These are phyloP conservation scores for Sanguinoderma infundibulare DNA, from an alignment of 1,284 basidiomycete genomes.

Conservation along the genomic window DNA sequence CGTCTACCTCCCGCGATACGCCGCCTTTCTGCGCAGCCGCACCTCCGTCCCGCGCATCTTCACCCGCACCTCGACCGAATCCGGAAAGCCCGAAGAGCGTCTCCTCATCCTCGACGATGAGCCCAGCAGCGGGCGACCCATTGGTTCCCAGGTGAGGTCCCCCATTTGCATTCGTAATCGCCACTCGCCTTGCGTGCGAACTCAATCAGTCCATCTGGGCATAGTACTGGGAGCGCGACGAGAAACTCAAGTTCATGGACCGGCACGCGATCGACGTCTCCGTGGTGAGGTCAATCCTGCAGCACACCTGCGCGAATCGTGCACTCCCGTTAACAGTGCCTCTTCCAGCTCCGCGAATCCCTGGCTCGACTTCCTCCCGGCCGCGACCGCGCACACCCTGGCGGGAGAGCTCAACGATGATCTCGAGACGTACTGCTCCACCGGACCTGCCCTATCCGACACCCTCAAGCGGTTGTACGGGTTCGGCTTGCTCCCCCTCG, in stretches of 20 bases:
- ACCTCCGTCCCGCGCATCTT: slow-evolving; percentile 70
- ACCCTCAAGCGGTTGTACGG: slow-evolving; percentile 72
- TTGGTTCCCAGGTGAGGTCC: slow-evolving; percentile 56
- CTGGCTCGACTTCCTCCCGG: slow-evolving; percentile 84
- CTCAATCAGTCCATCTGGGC: slow-evolving; percentile 8
- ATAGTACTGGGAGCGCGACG: slow-evolving; percentile 80
- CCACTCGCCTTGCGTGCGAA: slow-evolving; percentile 26
- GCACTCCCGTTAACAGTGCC: not conserved
- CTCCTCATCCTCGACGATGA: slow-evolving; percentile 79
- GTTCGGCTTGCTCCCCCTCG: slow-evolving; percentile 85
- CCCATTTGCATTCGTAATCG: slow-evolving; percentile 9
- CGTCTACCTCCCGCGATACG: slow-evolving; percentile 79
- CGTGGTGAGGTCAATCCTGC: slow-evolving; percentile 55
- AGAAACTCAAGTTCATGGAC: slow-evolving; percentile 82
- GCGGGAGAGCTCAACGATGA: slow-evolving; percentile 76
- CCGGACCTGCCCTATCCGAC: slow-evolving; percentile 49
- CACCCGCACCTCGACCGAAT: slow-evolving; percentile 43
- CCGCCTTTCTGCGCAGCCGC: slow-evolving; percentile 63
- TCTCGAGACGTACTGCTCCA: slow-evolving; percentile 78
- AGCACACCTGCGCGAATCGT: not conserved
- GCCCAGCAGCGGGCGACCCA: slow-evolving; percentile 72
- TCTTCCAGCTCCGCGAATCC: slow-evolving; percentile 75
- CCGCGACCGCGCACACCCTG: slow-evolving; percentile 66
- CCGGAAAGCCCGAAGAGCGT: slow-evolving; percentile 60
- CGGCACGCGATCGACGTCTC: slow-evolving; percentile 74